phyloP scores from a whole-genome alignment of 1,284 basidiomycete species.

The Fomitiporia mediterranea region DNA sequence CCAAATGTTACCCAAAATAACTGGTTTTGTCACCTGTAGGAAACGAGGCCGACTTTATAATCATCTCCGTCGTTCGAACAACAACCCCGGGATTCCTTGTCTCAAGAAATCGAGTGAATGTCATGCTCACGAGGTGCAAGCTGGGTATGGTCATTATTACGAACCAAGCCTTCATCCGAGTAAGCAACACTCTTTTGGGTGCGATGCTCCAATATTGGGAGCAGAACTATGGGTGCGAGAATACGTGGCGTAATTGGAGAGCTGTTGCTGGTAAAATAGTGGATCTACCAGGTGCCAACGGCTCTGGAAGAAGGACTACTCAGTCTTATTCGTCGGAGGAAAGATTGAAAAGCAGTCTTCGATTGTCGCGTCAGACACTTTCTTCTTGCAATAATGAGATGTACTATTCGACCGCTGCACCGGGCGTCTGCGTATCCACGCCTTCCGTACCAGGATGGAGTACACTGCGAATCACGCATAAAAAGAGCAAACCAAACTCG shows the following conservation, averaged over 20 bases:
- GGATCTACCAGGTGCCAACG: constrained; percentile 4
- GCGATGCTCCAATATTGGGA: constrained; percentile 26
- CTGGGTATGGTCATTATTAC: constrained; percentile 41
- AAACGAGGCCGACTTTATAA: constrained; percentile 40
- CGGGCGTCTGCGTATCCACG: background rate
- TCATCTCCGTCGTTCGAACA: constrained; percentile 44
- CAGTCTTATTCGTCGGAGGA: too few species aligned
- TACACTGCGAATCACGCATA: too few species aligned
- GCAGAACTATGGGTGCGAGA: constrained; percentile 1
- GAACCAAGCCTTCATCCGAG: constrained; percentile 33
- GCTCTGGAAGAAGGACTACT: background rate
- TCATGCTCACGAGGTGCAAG: constrained; percentile 43
- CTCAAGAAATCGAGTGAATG: constrained; percentile 39
- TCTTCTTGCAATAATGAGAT: background rate
- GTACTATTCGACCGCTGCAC: background rate
- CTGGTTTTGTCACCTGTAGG: constrained; percentile 27
- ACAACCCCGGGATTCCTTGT: constrained; percentile 37
- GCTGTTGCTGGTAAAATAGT: constrained; percentile 20
- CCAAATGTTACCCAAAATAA: background rate
- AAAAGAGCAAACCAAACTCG: too few species aligned
- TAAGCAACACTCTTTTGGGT: constrained; percentile 34
- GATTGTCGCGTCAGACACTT: background rate
- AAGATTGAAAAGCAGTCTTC: background rate
- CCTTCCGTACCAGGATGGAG: background rate
- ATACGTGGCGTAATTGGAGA: constrained; percentile 26